phyloP scores from a whole-genome alignment of 345 rosid genomes.

The Moricandia moricandioides region DNA sequence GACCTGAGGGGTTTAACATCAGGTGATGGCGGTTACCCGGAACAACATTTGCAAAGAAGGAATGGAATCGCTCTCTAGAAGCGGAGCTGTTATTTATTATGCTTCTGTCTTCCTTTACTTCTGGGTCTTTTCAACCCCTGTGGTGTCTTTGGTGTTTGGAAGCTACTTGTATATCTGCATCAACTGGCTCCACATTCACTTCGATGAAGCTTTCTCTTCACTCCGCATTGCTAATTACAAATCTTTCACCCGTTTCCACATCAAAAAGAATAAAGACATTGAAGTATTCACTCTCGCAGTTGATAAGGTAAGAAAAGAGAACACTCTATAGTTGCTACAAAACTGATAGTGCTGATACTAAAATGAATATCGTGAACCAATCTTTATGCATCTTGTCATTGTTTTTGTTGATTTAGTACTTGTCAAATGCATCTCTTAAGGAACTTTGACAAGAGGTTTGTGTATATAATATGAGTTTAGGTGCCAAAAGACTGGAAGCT shows the following conservation, averaged over 20 bases:
- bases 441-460: neutral
- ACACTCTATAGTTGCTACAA: neutral
- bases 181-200: conserved; percentile 97
- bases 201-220: conserved; percentile 97
- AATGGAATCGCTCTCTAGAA: conserved; percentile 70
- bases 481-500: conserved; percentile 93
- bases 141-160: conserved; percentile 91
- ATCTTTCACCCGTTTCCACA: conserved; percentile 87
- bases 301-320: conserved; percentile 62
- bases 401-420: conserved; percentile 1
- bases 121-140: conserved; percentile 98
- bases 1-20: conserved; percentile 15
- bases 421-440: neutral
- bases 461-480: conserved; percentile 38
- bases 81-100: conserved; percentile 85
- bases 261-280: conserved; percentile 63
- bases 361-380: neutral
- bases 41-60: conserved; percentile 84
- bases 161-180: conserved; percentile 95
- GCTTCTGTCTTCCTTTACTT: conserved; percentile 95
- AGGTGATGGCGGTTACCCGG: conserved; percentile 98
- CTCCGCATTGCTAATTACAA: conserved; percentile 98
- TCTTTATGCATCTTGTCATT: conserved; percentile 1
- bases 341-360: neutral
- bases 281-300: conserved; percentile 95